These are phyloP conservation scores for Limonium bicolor DNA, from an alignment of 148 eudicot genomes.

Conservation along the genomic window DNA sequence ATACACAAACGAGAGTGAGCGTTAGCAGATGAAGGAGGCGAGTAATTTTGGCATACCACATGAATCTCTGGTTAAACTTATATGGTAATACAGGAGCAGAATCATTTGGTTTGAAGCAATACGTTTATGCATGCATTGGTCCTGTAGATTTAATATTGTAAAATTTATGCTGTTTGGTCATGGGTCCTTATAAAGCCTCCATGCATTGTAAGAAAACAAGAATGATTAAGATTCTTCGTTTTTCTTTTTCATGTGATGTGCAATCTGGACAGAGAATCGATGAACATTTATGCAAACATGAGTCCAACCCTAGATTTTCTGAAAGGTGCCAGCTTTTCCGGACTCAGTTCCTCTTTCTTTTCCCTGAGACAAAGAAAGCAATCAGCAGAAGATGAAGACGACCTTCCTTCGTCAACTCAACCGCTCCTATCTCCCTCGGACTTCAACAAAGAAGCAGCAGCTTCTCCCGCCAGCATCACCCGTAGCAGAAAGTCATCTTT, in stretches of 20 bases:
- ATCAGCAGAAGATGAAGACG: not conserved
- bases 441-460: not conserved
- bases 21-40: no score
- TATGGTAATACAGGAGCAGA: no score
- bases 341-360: not conserved
- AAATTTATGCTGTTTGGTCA: not conserved
- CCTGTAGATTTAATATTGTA: not conserved
- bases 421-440: not conserved
- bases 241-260: not conserved
- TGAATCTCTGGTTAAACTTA: no score
- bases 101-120: no score
- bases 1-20: no score
- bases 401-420: not conserved
- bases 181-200: not conserved
- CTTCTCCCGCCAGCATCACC: not conserved
- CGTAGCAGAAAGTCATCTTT: no score
- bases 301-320: not conserved
- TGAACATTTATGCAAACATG: constrained; percentile 2
- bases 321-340: not conserved
- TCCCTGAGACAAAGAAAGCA: not conserved
- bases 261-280: constrained; percentile 2
- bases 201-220: no score
- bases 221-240: no score
- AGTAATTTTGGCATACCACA: no score
- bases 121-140: not conserved